Percentiles rank a stretch among this genome's conserved stretches.
phyloP scores from a whole-genome alignment of 2,329 filamentous ascomycete genomes.

The Sclerotinia subarctica region DNA sequence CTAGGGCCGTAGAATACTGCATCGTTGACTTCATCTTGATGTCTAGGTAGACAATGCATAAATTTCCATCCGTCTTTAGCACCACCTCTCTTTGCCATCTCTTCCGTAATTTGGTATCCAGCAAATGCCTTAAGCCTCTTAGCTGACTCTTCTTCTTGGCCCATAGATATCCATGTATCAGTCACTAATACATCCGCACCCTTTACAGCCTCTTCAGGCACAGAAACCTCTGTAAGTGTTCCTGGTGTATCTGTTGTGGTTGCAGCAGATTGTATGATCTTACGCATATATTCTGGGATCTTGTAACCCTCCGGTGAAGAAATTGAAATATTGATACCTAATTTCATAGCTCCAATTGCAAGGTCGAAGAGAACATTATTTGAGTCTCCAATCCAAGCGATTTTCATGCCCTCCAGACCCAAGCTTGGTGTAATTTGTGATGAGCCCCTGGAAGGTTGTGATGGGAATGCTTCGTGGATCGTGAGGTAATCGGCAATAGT shows the following conservation, averaged over 20 bases:
- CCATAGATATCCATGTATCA: conserved; percentile 98
- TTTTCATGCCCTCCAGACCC: conserved; percentile 77
- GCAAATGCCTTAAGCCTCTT: conserved; percentile 77
- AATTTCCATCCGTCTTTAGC: conserved; percentile 92
- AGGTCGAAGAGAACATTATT: conserved; percentile 97
- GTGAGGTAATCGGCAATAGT: conserved; percentile 93
- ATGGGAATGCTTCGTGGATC: conserved; percentile 72
- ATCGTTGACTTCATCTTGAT: conserved; percentile 88
- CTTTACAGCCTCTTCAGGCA: conserved; percentile 81
- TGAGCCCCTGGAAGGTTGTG: conserved; percentile 35
- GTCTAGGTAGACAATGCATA: conserved; percentile 95
- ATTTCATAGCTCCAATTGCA: conserved; percentile 80
- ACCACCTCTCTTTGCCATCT: conserved; percentile 77
- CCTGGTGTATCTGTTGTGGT: conserved; percentile 57
- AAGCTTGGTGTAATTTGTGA: conserved; percentile 42
- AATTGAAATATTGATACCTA: conserved; percentile 81
- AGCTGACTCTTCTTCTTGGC: conserved; percentile 81
- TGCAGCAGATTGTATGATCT: conserved; percentile 65
- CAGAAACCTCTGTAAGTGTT: conserved; percentile 68
- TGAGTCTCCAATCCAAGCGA: conserved; percentile 94
- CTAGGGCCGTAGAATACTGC: conserved; percentile 87
- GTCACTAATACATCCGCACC: conserved; percentile 88
- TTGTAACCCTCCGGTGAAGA: conserved; percentile 83
- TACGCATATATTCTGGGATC: conserved; percentile 72
- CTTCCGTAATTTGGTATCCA: conserved; percentile 87